phyloP scores from a whole-genome alignment of 345 rosid genomes.

The Pistacia vera region DNA sequence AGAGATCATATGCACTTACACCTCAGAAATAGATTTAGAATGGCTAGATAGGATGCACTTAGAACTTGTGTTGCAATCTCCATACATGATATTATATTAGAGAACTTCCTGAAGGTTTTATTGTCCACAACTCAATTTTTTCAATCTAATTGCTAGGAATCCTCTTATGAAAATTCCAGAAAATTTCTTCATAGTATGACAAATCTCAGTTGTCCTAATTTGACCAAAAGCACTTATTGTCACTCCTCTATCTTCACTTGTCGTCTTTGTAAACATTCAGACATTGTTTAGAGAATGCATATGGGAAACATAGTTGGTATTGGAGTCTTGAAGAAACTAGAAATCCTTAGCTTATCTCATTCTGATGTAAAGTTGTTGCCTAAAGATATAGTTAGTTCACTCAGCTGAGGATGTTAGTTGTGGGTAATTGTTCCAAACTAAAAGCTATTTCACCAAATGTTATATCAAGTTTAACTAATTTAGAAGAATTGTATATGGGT shows the following conservation, averaged over 20 bases:
- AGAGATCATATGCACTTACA: constrained; percentile 13
- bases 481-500: constrained; percentile 33
- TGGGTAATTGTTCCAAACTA: constrained; percentile 11
- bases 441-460: constrained; percentile 17
- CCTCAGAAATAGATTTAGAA: too few species aligned
- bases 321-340: constrained; percentile 20
- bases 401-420: constrained; percentile 14
- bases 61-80: not conserved
- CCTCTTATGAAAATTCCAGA: too few species aligned
- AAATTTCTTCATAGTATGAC: rapidly evolving
- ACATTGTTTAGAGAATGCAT: constrained; percentile 18
- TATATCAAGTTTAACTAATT: constrained; percentile 11
- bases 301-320: constrained; percentile 5
- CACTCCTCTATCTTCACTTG: constrained; percentile 25
- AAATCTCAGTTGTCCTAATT: constrained; percentile 28
- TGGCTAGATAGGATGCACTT: not conserved
- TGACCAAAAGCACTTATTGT: not conserved
- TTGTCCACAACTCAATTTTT: constrained; percentile 10
- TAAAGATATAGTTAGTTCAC: constrained; percentile 21
- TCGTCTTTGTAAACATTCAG: not conserved
- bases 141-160: too few species aligned
- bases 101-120: too few species aligned
- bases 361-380: constrained; percentile 28
- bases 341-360: constrained; percentile 5
- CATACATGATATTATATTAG: not conserved